phyloP scores from a whole-genome alignment of 192 early-diverging fungal genomes.

The Entomortierella parvispora region DNA sequence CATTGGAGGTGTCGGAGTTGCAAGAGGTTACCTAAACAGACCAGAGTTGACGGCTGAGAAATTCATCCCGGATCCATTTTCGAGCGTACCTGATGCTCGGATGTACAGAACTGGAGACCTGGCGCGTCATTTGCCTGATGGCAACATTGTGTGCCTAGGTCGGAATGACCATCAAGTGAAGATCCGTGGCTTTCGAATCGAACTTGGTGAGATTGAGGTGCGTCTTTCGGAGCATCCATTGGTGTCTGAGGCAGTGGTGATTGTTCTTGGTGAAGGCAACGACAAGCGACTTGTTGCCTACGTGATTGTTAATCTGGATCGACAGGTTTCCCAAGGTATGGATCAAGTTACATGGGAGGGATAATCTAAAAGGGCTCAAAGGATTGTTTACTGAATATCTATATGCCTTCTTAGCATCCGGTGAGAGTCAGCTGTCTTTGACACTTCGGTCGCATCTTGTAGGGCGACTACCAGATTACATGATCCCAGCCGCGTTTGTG shows the following conservation, averaged over 20 bases:
- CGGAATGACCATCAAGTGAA: constrained; percentile 57
- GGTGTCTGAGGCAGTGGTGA: no score
- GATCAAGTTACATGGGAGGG: no score
- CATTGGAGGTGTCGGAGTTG: no score
- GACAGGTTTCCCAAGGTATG: no score
- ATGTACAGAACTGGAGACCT: constrained; percentile 54
- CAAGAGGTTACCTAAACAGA: no score
- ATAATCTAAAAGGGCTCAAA: no score
- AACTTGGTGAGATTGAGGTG: constrained; percentile 44
- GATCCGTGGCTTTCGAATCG: constrained; percentile 52
- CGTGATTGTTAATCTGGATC: constrained; percentile 48
- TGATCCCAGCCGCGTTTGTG: no score
- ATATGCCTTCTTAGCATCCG: no score
- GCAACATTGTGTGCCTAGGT: constrained; percentile 39
- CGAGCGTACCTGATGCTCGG: constrained; percentile 4
- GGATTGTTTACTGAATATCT: no score
- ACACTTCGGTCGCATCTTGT: no score
- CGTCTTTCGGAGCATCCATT: constrained; percentile 19
- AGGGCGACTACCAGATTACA: no score
- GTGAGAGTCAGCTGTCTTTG: no score
- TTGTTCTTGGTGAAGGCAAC: constrained; percentile 50
- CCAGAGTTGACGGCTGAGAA: constrained; percentile 39
- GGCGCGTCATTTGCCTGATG: constrained; percentile 28
- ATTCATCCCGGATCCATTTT: constrained; percentile 54
- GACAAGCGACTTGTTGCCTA: constrained; percentile 69